Evolutionary conservation across 306 rosid genomes (phyloP).

Genomic region (Vicia faba): DNA sequence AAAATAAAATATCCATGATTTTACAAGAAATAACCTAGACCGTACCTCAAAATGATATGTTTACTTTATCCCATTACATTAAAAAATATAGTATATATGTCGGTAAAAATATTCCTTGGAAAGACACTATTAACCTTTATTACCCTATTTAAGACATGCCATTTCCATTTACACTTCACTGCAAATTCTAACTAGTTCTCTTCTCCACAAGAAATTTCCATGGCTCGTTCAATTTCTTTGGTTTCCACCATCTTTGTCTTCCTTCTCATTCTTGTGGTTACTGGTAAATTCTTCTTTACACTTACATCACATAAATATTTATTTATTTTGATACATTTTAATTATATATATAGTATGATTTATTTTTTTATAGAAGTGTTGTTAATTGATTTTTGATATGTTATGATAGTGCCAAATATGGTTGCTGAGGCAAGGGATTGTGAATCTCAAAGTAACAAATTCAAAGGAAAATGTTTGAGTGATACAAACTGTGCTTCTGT

Average conservation of each 20-base stretch:
- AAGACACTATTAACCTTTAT: neutral
- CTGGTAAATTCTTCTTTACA: too few relatives aligned
- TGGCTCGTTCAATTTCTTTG: slow-evolving; percentile 49
- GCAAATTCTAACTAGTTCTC: neutral
- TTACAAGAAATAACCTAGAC: too few relatives aligned
- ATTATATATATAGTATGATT: neutral
- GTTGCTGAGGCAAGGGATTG: slow-evolving; percentile 63
- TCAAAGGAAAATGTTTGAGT: slow-evolving; percentile 54
- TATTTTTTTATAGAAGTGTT: neutral
- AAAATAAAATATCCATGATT: too few relatives aligned
- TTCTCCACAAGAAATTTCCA: neutral
- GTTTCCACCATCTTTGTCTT: slow-evolving; percentile 49
- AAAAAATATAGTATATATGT: neutral
- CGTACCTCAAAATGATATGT: too few relatives aligned
- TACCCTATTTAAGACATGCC: slow-evolving; percentile 36
- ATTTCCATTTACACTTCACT: neutral
- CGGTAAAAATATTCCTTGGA: neutral
- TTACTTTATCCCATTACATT: too few relatives aligned
- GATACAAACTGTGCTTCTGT: slow-evolving; percentile 49
- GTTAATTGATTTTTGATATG: neutral
- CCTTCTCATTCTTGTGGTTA: slow-evolving; percentile 50
- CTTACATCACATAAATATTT: neutral
- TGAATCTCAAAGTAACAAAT: slow-evolving; percentile 50
- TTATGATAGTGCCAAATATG: slow-evolving; percentile 38
- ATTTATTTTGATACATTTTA: neutral